These are phyloP conservation scores for Malbranchea zuffiana DNA, from an alignment of 2,329 filamentous ascomycete species.

Conservation along the genomic window DNA sequence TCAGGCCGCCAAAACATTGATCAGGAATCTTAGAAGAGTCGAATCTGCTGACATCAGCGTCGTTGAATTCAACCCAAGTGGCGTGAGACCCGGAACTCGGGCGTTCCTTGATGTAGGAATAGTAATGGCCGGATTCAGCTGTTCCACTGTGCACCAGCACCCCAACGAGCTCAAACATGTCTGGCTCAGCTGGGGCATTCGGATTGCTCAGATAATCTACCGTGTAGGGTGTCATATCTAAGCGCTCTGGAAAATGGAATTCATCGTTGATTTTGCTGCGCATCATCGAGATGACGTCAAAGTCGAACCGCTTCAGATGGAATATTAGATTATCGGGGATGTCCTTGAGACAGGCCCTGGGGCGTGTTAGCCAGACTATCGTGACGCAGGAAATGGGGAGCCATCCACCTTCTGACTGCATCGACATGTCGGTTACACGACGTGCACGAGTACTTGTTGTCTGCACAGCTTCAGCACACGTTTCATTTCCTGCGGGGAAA, in stretches of 20 bases:
- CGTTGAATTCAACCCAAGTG: slow-evolving; percentile 87
- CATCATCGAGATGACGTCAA: slow-evolving; percentile 53
- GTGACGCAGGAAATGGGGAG: not conserved
- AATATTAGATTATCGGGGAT: slow-evolving; percentile 92
- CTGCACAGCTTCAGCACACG: slow-evolving; percentile 34
- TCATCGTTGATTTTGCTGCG: slow-evolving; percentile 91
- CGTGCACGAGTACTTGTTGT: slow-evolving; percentile 97
- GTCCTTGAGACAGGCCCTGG: slow-evolving; percentile 76
- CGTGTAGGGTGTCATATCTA: slow-evolving; percentile 84
- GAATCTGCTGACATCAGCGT: slow-evolving; percentile 68
- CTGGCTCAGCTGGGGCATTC: slow-evolving; percentile 46
- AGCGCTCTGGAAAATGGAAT: slow-evolving; percentile 72
- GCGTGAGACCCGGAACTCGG: slow-evolving; percentile 41
- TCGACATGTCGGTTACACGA: slow-evolving; percentile 81
- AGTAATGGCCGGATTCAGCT: slow-evolving; percentile 92
- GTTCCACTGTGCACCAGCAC: slow-evolving; percentile 88
- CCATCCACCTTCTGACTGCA: slow-evolving; percentile 66
- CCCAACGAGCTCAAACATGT: slow-evolving; percentile 88
- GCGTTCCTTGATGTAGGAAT: slow-evolving; percentile 83
- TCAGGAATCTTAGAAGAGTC: slow-evolving; percentile 61
- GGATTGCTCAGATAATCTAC: slow-evolving; percentile 68
- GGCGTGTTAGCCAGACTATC: slow-evolving; percentile 14
- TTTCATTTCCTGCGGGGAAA: not conserved
- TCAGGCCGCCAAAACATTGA: slow-evolving; percentile 67
- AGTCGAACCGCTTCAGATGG: slow-evolving; percentile 60